Percentiles rank a stretch among this genome's conserved stretches.
These are phyloP conservation scores for Rhytidiadelphus loreus DNA, from an alignment of 225 moss, liverwort and hornwort species.

Conservation along the genomic window DNA sequence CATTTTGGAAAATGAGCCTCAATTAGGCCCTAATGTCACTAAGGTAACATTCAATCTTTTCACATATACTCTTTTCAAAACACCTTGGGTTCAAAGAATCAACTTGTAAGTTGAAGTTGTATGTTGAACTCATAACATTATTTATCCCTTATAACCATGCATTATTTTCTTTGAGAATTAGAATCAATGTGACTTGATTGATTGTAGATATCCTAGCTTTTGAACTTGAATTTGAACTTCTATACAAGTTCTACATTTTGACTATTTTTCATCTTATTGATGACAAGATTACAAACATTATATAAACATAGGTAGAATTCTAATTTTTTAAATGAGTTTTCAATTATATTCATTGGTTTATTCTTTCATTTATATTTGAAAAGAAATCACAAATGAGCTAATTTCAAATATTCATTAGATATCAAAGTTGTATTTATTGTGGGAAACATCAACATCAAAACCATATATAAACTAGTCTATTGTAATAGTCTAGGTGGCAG, in stretches of 20 bases:
- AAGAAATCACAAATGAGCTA: background rate
- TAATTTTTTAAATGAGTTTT: background rate
- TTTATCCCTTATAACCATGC: background rate
- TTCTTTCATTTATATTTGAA: background rate
- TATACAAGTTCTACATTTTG: background rate
- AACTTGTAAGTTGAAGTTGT: background rate
- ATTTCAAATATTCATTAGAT: background rate
- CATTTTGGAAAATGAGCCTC: conserved; percentile 4
- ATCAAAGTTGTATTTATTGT: background rate
- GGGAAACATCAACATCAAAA: background rate
- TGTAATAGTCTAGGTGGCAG: background rate
- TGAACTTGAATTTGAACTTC: background rate
- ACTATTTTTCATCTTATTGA: background rate
- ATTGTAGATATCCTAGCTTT: background rate
- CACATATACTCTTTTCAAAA: too few relatives aligned
- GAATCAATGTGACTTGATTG: background rate
- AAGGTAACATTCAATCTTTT: background rate
- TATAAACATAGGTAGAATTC: background rate
- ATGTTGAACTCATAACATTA: background rate
- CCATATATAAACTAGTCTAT: background rate
- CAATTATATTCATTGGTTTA: background rate
- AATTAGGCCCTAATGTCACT: conserved; percentile 17
- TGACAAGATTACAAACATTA: background rate
- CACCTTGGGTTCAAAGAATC: background rate
- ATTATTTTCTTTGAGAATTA: background rate